Percentiles rank a stretch among this genome's conserved stretches.
phyloP scores from a whole-genome alignment of 2,329 filamentous ascomycete species.

The Fragosphaeria purpurea region DNA sequence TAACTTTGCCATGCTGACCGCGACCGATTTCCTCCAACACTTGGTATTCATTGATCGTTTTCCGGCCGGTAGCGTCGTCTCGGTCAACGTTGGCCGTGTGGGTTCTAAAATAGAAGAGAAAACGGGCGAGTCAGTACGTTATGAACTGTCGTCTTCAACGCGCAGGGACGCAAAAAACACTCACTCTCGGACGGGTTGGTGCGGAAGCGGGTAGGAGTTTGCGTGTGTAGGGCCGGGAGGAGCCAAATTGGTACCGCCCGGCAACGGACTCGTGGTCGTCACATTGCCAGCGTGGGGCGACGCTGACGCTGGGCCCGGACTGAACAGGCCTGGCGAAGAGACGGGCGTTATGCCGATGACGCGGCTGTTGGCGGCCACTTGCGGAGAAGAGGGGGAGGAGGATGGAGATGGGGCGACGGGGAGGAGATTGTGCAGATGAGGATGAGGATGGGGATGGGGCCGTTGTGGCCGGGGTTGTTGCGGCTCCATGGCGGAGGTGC shows the following conservation, averaged over 20 bases:
- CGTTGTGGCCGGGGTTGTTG: conserved; percentile 18
- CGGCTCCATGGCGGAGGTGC: conserved; percentile 15
- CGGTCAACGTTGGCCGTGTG: conserved; percentile 87
- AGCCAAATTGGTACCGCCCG: conserved; percentile 45
- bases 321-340: conserved; percentile 54
- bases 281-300: conserved; percentile 28
- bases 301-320: conserved; percentile 28
- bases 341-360: conserved; percentile 41
- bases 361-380: conserved; percentile 24
- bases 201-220: conserved; percentile 58
- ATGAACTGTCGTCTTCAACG: too few species aligned
- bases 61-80: conserved; percentile 80
- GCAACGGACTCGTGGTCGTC: conserved; percentile 31
- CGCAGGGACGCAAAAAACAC: conserved; percentile 21
- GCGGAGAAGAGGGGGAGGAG: conserved; percentile 24
- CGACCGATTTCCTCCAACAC: conserved; percentile 93
- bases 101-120: conserved; percentile 42
- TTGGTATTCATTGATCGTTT: conserved; percentile 96
- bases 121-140: background rate
- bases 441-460: conserved; percentile 21
- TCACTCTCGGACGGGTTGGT: conserved; percentile 69
- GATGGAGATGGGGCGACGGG: conserved; percentile 13
- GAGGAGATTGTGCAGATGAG: conserved; percentile 25
- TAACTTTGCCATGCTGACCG: conserved; percentile 95
- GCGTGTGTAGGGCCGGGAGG: conserved; percentile 45